Conservation (phyloP, 2,329 filamentous ascomycete species). For the Phialophora expanda region DNA sequence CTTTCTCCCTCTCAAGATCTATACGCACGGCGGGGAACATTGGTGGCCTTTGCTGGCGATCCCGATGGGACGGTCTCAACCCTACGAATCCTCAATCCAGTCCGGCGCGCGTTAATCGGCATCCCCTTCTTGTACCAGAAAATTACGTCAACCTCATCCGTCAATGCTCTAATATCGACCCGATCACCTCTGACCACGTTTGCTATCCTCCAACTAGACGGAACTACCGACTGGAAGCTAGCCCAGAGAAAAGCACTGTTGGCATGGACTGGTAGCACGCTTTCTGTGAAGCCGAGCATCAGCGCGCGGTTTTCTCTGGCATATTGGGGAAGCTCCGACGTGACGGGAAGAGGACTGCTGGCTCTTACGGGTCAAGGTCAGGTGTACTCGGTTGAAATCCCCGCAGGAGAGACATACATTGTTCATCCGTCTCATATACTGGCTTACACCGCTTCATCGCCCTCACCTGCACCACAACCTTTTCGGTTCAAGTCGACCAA, state of each 20-base stretch:
- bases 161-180: constrained; percentile 86
- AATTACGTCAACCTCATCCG: constrained; percentile 82
- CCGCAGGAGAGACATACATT: constrained; percentile 84
- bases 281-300: constrained; percentile 75
- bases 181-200: constrained; percentile 87
- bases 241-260: constrained; percentile 84
- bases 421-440: constrained; percentile 90
- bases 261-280: constrained; percentile 94
- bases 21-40: constrained; percentile 87
- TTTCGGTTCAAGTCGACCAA: constrained; percentile 83
- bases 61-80: constrained; percentile 85
- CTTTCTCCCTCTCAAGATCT: constrained; percentile 92
- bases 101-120: constrained; percentile 77
- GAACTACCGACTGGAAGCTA: constrained; percentile 93
- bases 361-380: constrained; percentile 86
- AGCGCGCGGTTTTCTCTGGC: constrained; percentile 71
- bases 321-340: constrained; percentile 87
- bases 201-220: constrained; percentile 85
- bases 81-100: constrained; percentile 81
- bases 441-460: constrained; percentile 74
- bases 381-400: constrained; percentile 82
- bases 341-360: constrained; percentile 85
- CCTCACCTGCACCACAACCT: constrained; percentile 73
- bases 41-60: constrained; percentile 73
- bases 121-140: constrained; percentile 78